Evolutionary conservation across 768 basidiomycete species (phyloP).

Genomic region (Termitomyces sp.): DNA sequence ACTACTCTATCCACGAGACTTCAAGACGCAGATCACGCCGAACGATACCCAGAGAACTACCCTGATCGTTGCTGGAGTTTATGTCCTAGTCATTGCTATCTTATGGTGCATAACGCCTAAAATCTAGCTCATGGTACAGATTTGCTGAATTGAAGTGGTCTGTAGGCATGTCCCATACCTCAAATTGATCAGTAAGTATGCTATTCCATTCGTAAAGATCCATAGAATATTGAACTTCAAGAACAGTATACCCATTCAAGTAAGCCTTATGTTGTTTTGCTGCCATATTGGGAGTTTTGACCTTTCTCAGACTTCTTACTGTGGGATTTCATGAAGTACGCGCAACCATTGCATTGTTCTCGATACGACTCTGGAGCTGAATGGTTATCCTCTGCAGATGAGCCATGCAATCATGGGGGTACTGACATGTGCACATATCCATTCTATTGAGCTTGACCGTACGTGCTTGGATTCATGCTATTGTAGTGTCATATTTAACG

Average conservation of each 20-base stretch:
- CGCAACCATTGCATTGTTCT: not conserved
- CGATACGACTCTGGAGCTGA: not conserved
- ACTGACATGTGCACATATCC: slow-evolving; percentile 81
- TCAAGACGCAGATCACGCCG: slow-evolving; percentile 49
- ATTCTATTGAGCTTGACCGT: slow-evolving; percentile 88
- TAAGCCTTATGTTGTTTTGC: slow-evolving; percentile 31
- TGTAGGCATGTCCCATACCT: not conserved
- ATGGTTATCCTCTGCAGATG: slow-evolving; percentile 46
- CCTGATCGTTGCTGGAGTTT: slow-evolving; percentile 75
- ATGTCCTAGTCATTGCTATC: slow-evolving; percentile 72
- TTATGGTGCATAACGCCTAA: slow-evolving; percentile 55
- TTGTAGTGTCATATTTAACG: not conserved
- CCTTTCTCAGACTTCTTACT: slow-evolving; percentile 59
- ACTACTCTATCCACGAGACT: slow-evolving; percentile 32
- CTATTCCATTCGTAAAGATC: not conserved
- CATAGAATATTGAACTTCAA: not conserved
- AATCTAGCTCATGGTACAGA: not conserved
- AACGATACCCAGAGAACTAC: slow-evolving; percentile 72
- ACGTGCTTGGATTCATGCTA: slow-evolving; percentile 23
- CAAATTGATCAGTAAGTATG: slow-evolving; percentile 39
- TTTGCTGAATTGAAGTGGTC: not conserved
- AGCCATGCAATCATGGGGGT: slow-evolving; percentile 81
- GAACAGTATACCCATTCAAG: slow-evolving; percentile 88
- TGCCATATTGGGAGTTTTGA: not conserved
- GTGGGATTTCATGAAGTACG: slow-evolving; percentile 86